phyloP scores from a whole-genome alignment of 2,329 filamentous ascomycete genomes.

The Fusarium sp. region DNA sequence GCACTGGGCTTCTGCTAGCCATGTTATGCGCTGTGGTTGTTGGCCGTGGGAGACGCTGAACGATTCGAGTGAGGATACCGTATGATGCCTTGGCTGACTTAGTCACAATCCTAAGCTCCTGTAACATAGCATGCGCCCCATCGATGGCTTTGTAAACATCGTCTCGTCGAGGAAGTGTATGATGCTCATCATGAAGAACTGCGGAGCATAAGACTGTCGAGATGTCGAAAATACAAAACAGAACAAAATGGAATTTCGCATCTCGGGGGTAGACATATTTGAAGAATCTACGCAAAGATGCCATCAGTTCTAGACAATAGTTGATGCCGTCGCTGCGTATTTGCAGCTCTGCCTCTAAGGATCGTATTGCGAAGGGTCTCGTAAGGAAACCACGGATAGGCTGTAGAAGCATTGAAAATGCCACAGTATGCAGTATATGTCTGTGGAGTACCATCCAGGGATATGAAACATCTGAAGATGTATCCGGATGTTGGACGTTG shows the following conservation, averaged over 20 bases:
- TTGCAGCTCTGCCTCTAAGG: slow-evolving; percentile 46
- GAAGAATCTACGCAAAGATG: slow-evolving; percentile 52
- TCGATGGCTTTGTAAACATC: slow-evolving; percentile 53
- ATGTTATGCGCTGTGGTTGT: slow-evolving; percentile 27
- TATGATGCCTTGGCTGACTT: slow-evolving; percentile 47
- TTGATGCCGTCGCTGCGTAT: slow-evolving; percentile 55
- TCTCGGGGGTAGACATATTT: slow-evolving; percentile 56
- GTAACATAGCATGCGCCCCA: slow-evolving; percentile 48
- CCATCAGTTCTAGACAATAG: slow-evolving; percentile 54
- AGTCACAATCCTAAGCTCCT: slow-evolving; percentile 42
- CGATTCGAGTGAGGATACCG: slow-evolving; percentile 45
- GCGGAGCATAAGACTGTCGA: slow-evolving; percentile 61
- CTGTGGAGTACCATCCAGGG: slow-evolving; percentile 58
- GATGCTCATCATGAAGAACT: slow-evolving; percentile 58
- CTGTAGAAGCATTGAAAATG: slow-evolving; percentile 56
- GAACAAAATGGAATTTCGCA: slow-evolving; percentile 58
- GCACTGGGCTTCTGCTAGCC: background rate
- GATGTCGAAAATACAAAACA: slow-evolving; percentile 62
- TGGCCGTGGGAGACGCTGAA: slow-evolving; percentile 42
- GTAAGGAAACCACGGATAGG: slow-evolving; percentile 58
- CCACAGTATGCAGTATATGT: slow-evolving; percentile 55
- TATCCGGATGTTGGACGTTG: slow-evolving; percentile 52
- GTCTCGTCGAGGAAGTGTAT: slow-evolving; percentile 51
- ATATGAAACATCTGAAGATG: slow-evolving; percentile 50
- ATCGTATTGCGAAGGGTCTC: slow-evolving; percentile 43